Base-by-base conservation (phyloP, 257 asterid genomes). In the Nicotiana otophora region DNA sequence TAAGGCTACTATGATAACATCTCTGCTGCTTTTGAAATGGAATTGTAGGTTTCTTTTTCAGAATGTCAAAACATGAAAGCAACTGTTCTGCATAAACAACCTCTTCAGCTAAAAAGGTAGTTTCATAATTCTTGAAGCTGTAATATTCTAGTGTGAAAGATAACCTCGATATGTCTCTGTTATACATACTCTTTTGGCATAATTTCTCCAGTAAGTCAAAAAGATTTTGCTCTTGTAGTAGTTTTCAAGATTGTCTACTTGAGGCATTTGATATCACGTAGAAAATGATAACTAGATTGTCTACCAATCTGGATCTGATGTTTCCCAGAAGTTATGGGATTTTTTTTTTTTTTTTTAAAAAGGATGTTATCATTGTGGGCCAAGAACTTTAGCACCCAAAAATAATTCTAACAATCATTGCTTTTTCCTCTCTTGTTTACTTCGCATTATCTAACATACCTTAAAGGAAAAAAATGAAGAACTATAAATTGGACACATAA, bases 51-150 rank as follows among this genome's bases (percentile, higher is more conserved):
- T 82, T 87, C 92, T 78, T 93, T 93, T 92, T 86, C 99, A 28
- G 94, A 94, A 83, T 83, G 86, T 85, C 89, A 89, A 83, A 93
- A 88, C 91, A 95, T 95, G 99, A 95, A 92, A 88, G 89, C 90
- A 12, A 91, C 97, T 80, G 81, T 92, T 86, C 90, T 95, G 79
- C 76, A 87, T 26, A 83, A 91, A 81, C 96, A 92, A 84, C 97
- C 95, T 81, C 85, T 95, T 87, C 83, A 88, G 75, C 90, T 95
- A 79, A 93, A 95, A 90, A 91, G 99, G 99, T 95, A 90, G 34
- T 66, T 83, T 82, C 39, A 65, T 57, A 46, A 64, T 33, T 75
- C 46, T 51, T 65, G 78, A 55, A 42, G 66, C 19, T 81, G 31
- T 57, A 46, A 23, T 46, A 57, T 48, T 46, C 62, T 48, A 23